Evolutionary conservation across 768 basidiomycete species (phyloP).

Genomic region (Mycena indigotica): DNA sequence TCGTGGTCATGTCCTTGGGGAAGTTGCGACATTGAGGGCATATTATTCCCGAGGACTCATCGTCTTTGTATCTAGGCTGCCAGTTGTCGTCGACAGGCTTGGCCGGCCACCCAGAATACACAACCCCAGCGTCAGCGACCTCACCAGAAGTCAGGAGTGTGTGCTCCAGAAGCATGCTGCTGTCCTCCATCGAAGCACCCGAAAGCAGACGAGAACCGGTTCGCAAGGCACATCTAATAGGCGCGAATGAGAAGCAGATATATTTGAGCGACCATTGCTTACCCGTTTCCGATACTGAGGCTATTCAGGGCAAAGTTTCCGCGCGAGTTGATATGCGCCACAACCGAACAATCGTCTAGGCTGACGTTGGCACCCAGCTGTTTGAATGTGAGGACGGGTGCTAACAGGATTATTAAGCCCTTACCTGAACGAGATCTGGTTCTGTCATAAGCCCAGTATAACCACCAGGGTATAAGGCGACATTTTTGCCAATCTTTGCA

Average conservation of each 20-base stretch:
- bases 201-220: slow-evolving; percentile 49
- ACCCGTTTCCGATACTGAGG: slow-evolving; percentile 44
- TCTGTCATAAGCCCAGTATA: slow-evolving; percentile 48
- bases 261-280: slow-evolving; percentile 7
- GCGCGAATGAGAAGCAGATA: background rate
- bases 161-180: slow-evolving; percentile 51
- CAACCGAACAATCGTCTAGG: slow-evolving; percentile 49
- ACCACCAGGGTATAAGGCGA: slow-evolving; percentile 43
- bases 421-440: slow-evolving; percentile 47
- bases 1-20: slow-evolving; percentile 34
- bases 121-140: slow-evolving; percentile 40
- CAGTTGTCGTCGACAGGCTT: slow-evolving; percentile 28
- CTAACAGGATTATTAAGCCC: slow-evolving; percentile 2
- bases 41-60: slow-evolving; percentile 24
- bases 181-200: slow-evolving; percentile 53
- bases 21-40: slow-evolving; percentile 36
- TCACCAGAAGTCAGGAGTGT: slow-evolving; percentile 50
- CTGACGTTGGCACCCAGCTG: slow-evolving; percentile 47
- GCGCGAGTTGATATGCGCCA: slow-evolving; percentile 50
- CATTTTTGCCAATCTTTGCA: slow-evolving; percentile 46
- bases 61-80: slow-evolving; percentile 21
- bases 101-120: slow-evolving; percentile 50
- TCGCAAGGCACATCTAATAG: slow-evolving; percentile 42
- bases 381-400: slow-evolving; percentile 2
- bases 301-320: slow-evolving; percentile 47